phyloP scores from a whole-genome alignment of 331 rosid genomes.

The Acacia pycnantha region DNA sequence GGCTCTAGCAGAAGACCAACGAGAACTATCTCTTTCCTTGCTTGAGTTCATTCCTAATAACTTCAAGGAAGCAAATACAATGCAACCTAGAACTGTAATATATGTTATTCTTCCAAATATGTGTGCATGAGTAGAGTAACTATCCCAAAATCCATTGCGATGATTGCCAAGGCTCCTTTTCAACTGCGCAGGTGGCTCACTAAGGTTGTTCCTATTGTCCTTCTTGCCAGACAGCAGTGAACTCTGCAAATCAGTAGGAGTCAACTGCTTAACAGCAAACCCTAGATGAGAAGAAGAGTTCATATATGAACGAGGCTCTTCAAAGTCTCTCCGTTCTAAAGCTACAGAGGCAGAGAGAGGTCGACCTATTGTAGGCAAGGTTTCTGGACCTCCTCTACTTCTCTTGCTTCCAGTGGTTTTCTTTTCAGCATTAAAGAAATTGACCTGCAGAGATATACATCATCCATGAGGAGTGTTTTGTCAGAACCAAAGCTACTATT shows the following conservation, averaged over 20 bases:
- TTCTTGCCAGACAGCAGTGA: constrained; percentile 61
- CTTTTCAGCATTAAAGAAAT: constrained; percentile 70
- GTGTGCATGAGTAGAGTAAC: constrained; percentile 38
- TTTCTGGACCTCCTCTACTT: constrained; percentile 47
- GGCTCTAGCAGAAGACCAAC: constrained; percentile 37
- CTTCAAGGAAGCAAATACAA: constrained; percentile 63
- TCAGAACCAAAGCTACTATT: constrained; percentile 23
- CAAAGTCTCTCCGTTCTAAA: constrained; percentile 59
- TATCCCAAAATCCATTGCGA: constrained; percentile 55
- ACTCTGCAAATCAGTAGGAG: constrained; percentile 72
- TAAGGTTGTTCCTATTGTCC: constrained; percentile 38
- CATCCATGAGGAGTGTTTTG: constrained; percentile 22
- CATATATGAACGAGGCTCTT: constrained; percentile 55
- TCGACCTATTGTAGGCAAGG: constrained; percentile 53
- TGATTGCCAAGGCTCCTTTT: constrained; percentile 70
- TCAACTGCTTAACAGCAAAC: constrained; percentile 75
- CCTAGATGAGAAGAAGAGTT: constrained; percentile 61
- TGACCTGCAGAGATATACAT: constrained; percentile 57
- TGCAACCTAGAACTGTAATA: constrained; percentile 64
- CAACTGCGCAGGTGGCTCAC: constrained; percentile 60
- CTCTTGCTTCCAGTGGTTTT: constrained; percentile 59
- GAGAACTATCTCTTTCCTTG: constrained; percentile 47
- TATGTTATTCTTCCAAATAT: constrained; percentile 51
- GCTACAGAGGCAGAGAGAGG: constrained; percentile 58
- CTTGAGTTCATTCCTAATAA: constrained; percentile 50